Conservation (phyloP, 108 stramenopile genomes). For the Epithemia pelagica region DNA sequence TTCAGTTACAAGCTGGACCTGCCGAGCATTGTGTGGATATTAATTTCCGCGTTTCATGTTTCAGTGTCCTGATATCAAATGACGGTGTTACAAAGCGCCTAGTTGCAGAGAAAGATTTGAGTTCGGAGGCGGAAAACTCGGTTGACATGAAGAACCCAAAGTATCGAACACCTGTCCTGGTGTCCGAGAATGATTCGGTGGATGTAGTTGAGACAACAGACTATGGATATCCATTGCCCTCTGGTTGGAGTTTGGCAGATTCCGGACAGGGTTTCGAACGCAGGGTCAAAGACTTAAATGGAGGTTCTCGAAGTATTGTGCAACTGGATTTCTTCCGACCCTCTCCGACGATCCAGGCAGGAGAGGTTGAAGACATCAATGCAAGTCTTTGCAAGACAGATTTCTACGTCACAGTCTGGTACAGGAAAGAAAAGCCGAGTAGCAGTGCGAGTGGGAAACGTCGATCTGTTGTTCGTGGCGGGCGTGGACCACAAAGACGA, state of each 20-base stretch:
- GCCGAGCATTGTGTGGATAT: conserved; percentile 51
- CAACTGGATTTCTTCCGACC: conserved; percentile 66
- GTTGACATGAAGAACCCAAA: conserved; percentile 14
- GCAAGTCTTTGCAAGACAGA: conserved; percentile 32
- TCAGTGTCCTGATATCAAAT: conserved; percentile 24
- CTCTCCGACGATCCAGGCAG: conserved; percentile 13
- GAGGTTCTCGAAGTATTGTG: conserved; percentile 25
- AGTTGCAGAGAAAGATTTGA: not conserved
- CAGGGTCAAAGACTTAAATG: too few species aligned
- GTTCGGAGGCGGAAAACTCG: conserved; percentile 4
- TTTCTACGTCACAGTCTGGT: conserved; percentile 33
- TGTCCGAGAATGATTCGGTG: conserved; percentile 24
- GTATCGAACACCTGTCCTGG: conserved; percentile 31
- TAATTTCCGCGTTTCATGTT: conserved; percentile 35
- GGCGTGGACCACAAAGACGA: conserved; percentile 3
- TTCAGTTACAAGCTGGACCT: conserved; percentile 43
- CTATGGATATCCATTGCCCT: conserved; percentile 49
- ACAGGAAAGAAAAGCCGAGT: conserved; percentile 27
- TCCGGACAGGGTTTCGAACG: too few species aligned
- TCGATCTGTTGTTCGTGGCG: too few species aligned
- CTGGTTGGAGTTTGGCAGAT: conserved; percentile 52
- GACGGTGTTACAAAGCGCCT: conserved; percentile 24
- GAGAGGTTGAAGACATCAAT: not conserved
- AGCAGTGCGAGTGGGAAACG: too few species aligned
- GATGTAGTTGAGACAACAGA: too few species aligned